Conservation (phyloP, 257 asterid genomes). For the Knoxia roxburghii region DNA sequence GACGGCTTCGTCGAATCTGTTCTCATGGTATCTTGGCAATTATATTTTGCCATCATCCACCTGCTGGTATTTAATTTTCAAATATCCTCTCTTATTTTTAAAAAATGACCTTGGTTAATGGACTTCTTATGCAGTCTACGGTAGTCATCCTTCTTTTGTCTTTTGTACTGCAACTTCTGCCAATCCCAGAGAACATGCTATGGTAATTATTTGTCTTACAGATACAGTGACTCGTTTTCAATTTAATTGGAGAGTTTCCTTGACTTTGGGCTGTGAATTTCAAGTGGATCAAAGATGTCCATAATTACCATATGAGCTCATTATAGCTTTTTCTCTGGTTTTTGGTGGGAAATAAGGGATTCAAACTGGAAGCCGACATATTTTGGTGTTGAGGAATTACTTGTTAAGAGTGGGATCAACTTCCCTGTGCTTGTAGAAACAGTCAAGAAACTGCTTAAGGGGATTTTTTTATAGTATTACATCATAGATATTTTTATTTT, state of each 20-base stretch:
- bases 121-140: constrained; percentile 65
- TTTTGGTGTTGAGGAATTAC: neutral
- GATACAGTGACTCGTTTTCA: neutral
- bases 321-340: neutral
- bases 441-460: constrained; percentile 1
- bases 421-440: neutral
- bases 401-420: neutral
- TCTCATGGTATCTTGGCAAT: constrained; percentile 55
- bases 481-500: no score
- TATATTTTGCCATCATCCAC: constrained; percentile 9
- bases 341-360: constrained; percentile 4
- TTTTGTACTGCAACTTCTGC: constrained; percentile 96
- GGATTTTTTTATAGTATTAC: neutral
- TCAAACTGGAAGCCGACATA: constrained; percentile 1
- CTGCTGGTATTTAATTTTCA: constrained; percentile 14
- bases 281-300: constrained; percentile 1
- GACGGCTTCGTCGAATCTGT: constrained; percentile 90
- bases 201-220: constrained; percentile 49
- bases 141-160: constrained; percentile 85
- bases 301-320: neutral
- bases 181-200: constrained; percentile 83
- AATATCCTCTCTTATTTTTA: constrained; percentile 5
- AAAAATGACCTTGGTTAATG: constrained; percentile 21
- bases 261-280: neutral
- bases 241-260: neutral